phyloP scores from a whole-genome alignment of 2,329 filamentous ascomycete genomes.

The Pyrenochaeta sp. region DNA sequence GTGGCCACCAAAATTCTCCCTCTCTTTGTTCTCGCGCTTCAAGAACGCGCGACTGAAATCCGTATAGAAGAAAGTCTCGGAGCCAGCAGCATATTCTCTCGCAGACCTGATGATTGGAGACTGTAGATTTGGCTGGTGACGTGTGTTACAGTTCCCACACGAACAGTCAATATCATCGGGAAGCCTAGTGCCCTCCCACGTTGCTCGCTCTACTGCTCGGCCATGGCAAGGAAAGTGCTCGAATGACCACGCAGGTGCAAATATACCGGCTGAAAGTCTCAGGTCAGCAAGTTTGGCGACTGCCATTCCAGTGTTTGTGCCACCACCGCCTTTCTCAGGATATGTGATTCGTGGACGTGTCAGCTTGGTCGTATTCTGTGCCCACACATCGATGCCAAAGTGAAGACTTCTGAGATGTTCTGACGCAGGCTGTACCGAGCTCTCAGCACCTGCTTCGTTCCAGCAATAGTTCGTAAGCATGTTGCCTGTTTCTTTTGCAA shows the following conservation, averaged over 20 bases:
- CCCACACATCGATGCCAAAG: constrained; percentile 58
- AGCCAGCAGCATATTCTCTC: constrained; percentile 41
- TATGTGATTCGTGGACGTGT: constrained; percentile 47
- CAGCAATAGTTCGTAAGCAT: constrained; percentile 59
- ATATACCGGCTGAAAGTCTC: constrained; percentile 53
- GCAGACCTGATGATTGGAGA: constrained; percentile 39
- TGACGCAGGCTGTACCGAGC: constrained; percentile 35
- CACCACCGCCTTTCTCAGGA: constrained; percentile 50
- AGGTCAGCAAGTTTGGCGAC: constrained; percentile 47
- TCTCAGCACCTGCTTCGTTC: constrained; percentile 39
- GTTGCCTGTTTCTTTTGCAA: constrained; percentile 48
- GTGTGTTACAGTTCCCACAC: constrained; percentile 35
- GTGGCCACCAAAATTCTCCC: constrained; percentile 22
- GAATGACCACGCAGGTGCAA: constrained; percentile 58
- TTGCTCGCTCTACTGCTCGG: constrained; percentile 36
- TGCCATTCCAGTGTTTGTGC: constrained; percentile 54
- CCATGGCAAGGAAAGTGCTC: constrained; percentile 52
- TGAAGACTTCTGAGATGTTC: constrained; percentile 39
- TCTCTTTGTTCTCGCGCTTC: constrained; percentile 17
- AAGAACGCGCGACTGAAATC: constrained; percentile 47
- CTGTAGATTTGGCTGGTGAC: constrained; percentile 33
- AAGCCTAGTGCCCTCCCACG: constrained; percentile 48
- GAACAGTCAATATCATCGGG: constrained; percentile 40
- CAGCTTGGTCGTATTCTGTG: constrained; percentile 49
- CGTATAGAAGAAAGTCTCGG: constrained; percentile 50